Evolutionary conservation across 2,329 filamentous ascomycete genomes (phyloP).

Genomic region (Pseudogymnoascus sp.): DNA sequence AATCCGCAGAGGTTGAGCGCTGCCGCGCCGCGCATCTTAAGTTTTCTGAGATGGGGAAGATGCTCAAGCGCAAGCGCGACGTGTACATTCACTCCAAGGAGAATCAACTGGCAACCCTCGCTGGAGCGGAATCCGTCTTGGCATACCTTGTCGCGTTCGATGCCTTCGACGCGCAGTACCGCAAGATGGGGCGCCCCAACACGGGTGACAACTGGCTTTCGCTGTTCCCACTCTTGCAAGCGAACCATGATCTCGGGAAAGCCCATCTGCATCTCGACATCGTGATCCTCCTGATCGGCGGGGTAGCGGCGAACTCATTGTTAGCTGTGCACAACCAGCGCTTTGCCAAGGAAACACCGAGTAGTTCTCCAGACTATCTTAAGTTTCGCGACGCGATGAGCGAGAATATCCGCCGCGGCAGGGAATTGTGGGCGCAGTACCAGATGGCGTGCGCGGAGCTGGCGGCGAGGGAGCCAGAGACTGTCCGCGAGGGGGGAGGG

Average conservation of each 20-base stretch:
- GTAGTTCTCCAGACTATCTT: background rate
- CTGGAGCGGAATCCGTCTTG: conserved; percentile 24
- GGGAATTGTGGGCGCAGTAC: background rate
- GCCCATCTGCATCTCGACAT: background rate
- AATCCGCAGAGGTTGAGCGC: conserved; percentile 14
- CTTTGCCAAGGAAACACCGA: background rate
- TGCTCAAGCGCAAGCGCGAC: conserved; percentile 28
- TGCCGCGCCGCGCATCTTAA: conserved; percentile 15
- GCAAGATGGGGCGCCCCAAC: background rate
- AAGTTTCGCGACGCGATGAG: background rate
- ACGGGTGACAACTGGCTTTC: background rate
- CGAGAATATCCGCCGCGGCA: background rate
- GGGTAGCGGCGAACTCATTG: background rate
- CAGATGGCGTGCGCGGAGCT: background rate
- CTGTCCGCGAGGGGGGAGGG: background rate
- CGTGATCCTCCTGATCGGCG: background rate
- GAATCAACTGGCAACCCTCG: conserved; percentile 21
- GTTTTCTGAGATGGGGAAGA: conserved; percentile 17
- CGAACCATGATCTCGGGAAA: background rate
- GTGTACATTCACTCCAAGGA: conserved; percentile 22
- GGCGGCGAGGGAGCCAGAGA: background rate
- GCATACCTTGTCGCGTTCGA: conserved; percentile 26
- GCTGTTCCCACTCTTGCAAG: background rate
- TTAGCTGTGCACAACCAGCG: background rate
- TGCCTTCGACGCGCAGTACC: background rate